A percentile compares a stretch with the other conserved stretches of the same genome.
Evolutionary conservation across 306 rosid species (phyloP).

Genomic region (Urtica urens): DNA sequence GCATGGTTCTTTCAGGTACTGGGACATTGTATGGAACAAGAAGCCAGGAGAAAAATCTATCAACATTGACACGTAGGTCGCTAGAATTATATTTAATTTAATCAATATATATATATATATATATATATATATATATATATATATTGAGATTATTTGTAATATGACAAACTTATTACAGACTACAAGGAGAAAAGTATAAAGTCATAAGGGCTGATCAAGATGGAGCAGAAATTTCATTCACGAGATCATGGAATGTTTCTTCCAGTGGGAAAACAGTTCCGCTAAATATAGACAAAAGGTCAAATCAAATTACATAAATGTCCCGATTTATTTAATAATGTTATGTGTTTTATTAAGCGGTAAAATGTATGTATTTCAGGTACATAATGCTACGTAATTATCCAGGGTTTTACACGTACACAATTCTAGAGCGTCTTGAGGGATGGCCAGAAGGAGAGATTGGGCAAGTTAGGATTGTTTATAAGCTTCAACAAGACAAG

Average conservation of each 20-base stretch:
- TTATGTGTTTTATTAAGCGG: not conserved
- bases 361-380: not conserved
- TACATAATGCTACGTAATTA: conserved; percentile 6
- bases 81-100: not conserved
- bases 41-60: not conserved
- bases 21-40: conserved; percentile 15
- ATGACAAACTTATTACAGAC: not conserved
- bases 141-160: not conserved
- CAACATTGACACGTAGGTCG: conserved; percentile 9
- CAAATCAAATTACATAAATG: not conserved
- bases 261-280: not conserved
- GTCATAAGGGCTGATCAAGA: conserved; percentile 7
- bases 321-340: not conserved
- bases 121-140: not conserved
- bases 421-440: conserved; percentile 6
- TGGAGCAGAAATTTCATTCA: conserved; percentile 13
- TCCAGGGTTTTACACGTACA: conserved; percentile 13
- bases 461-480: conserved; percentile 16
- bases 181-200: conserved; percentile 11
- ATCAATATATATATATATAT: not conserved
- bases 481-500: conserved; percentile 17
- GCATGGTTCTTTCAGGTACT: conserved; percentile 6
- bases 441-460: conserved; percentile 13
- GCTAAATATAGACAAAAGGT: conserved; percentile 16
- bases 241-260: conserved; percentile 9